These are phyloP conservation scores for Termitomyces sp. DNA, from an alignment of 1,284 basidiomycete species.

Conservation along the genomic window DNA sequence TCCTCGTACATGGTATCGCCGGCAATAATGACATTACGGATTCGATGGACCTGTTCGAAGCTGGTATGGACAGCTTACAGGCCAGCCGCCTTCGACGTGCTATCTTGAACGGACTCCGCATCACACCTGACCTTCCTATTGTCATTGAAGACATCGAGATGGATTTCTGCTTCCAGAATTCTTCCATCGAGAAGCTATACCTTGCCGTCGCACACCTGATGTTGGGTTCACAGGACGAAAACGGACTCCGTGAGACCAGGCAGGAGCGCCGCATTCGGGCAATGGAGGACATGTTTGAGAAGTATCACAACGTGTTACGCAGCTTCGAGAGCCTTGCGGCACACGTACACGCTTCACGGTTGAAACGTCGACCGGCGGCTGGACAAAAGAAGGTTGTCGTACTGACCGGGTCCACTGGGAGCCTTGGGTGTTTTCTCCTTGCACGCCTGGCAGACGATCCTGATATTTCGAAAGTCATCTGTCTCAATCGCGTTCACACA, in stretches of 20 bases:
- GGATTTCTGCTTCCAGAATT: slow-evolving; percentile 29
- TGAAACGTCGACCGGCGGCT: slow-evolving; percentile 5
- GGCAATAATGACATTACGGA: slow-evolving; percentile 20
- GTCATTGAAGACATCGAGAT: slow-evolving; percentile 19
- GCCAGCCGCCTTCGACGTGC: slow-evolving; percentile 27
- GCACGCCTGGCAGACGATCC: slow-evolving; percentile 23
- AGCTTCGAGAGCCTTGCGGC: slow-evolving; percentile 17
- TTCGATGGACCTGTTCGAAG: slow-evolving; percentile 29
- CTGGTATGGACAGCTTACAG: slow-evolving; percentile 33
- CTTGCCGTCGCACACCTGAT: slow-evolving; percentile 21
- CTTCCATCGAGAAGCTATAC: slow-evolving; percentile 23
- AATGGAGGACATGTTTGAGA: slow-evolving; percentile 27
- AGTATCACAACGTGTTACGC: slow-evolving; percentile 19
- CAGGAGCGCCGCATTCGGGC: slow-evolving; percentile 20
- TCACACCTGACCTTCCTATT: slow-evolving; percentile 19
- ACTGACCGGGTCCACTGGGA: slow-evolving; percentile 32
- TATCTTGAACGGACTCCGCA: slow-evolving; percentile 22
- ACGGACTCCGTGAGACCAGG: slow-evolving; percentile 3
- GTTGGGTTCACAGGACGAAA: slow-evolving; percentile 14
- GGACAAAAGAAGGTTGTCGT: slow-evolving; percentile 22
- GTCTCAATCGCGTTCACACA: slow-evolving; percentile 24
- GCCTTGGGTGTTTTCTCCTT: slow-evolving; percentile 29
- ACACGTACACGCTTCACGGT: slow-evolving; percentile 14
- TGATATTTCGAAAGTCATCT: slow-evolving; percentile 24
- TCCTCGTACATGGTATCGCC: slow-evolving; percentile 18